phyloP scores from a whole-genome alignment of 2,329 filamentous ascomycete genomes.

The Sphaerostilbella broomeana region DNA sequence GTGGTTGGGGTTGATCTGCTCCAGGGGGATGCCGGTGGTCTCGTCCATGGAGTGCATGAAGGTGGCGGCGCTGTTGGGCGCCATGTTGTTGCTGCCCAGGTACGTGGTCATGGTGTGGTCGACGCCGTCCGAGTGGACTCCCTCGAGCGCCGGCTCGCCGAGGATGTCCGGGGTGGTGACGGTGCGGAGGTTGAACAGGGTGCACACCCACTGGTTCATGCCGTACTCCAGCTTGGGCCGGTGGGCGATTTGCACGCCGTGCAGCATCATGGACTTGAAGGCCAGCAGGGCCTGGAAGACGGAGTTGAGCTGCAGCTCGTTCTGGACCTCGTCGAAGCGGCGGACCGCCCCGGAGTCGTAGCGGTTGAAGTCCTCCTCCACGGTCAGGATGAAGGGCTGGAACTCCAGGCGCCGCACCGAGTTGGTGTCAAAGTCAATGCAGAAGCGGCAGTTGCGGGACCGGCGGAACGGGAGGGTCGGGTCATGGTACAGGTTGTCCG shows the following conservation, averaged over 20 bases:
- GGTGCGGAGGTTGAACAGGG: conserved; percentile 25
- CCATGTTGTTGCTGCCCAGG: conserved; percentile 24
- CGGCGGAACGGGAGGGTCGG: conserved; percentile 24
- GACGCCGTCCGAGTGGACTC: conserved; percentile 27
- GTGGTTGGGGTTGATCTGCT: conserved; percentile 18
- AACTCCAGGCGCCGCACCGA: conserved; percentile 23
- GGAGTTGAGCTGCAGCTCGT: conserved; percentile 26
- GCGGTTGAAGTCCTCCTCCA: conserved; percentile 25
- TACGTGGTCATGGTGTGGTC: conserved; percentile 29
- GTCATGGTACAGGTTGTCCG: conserved; percentile 20
- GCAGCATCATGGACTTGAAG: conserved; percentile 25
- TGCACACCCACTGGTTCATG: conserved; percentile 22
- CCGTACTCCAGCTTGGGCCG: conserved; percentile 23
- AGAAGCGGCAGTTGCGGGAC: conserved; percentile 22
- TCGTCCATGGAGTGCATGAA: conserved; percentile 24
- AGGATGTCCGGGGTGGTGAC: conserved; percentile 22
- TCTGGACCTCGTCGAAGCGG: conserved; percentile 23
- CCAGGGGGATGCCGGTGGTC: conserved; percentile 19
- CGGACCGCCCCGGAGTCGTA: conserved; percentile 25
- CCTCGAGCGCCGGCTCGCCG: conserved; percentile 27
- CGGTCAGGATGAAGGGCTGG: conserved; percentile 24
- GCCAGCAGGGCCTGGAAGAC: conserved; percentile 25
- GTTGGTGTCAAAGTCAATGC: conserved; percentile 21
- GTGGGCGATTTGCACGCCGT: conserved; percentile 18
- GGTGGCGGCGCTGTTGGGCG: conserved; percentile 22